Evolutionary conservation across 805 yeast species (phyloP), one percentile per base, ranked within the genome.

Genomic region (Zygosaccharomyces bailii): DNA sequence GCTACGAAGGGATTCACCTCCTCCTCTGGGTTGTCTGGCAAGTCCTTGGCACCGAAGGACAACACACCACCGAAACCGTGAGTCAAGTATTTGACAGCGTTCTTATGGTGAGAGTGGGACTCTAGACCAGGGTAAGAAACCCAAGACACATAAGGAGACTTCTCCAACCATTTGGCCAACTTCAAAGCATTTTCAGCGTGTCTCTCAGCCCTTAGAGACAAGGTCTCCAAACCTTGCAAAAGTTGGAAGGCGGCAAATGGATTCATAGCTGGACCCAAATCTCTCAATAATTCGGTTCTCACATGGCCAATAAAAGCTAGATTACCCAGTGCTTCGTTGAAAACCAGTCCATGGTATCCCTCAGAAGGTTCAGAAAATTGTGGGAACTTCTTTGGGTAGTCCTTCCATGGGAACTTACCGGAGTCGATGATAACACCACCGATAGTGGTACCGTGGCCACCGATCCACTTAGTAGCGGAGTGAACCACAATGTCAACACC

Each of bases 381-480:
- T 44, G 98, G 97, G 75, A 77, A 93, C 67, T 83, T 86, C 60
- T 84, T 81, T 35, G 93, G 91, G 69, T 86, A 78, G 51, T 86
- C 78, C 46, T 76, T 72, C 90, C 96, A 91, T 59, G 91, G 95
- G 75, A 91, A 91, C 40, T 85, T 90, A 55, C 97, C 96, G 29
- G 89, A 79, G 65, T 91, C 96, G 38, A 91, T 75, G 53, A 91
- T 75, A 42, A 83, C 86, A 74, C 98, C 98, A 43, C 85, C 97
- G 66, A 90, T 82, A 34, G 96, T 87, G 45, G 86, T 88, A 63
- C 98, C 97, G 63, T 90, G 97, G 48, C 97, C 98, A 52, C 96
- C 96, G 54, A 90, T 90, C 96, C 96, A 91, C 68, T 90, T 90
- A 48, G 98, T 90, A 44, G 96, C 96, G 49, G 96, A 89, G 67